These are phyloP conservation scores for Coemansia aciculifera DNA, from an alignment of 192 early-diverging fungal species.

Conservation along the genomic window DNA sequence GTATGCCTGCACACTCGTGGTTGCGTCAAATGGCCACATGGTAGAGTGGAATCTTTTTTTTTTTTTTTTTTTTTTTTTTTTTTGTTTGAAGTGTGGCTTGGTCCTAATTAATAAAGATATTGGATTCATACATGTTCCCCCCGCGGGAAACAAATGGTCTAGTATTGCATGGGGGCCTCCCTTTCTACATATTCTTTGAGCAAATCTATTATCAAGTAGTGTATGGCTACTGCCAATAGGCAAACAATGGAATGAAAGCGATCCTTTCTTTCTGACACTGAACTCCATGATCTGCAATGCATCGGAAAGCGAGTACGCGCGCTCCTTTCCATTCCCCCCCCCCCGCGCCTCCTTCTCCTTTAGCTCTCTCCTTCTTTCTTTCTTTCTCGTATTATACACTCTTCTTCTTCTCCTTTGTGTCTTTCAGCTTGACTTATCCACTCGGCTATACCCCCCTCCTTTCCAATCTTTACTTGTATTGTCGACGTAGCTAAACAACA, in stretches of 20 bases:
- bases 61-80: too few relatives aligned
- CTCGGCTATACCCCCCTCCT: background rate
- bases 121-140: background rate
- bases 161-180: background rate
- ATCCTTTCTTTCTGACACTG: conserved; percentile 13
- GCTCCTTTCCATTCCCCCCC: background rate
- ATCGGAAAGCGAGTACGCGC: background rate
- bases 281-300: conserved; percentile 8
- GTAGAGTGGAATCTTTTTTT: conserved; percentile 6
- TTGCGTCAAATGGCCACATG: conserved; percentile 39
- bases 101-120: background rate
- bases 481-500: background rate
- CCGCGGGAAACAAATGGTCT: background rate
- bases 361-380: background rate
- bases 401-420: background rate
- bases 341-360: background rate
- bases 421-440: background rate
- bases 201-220: background rate
- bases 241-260: background rate
- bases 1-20: conserved; percentile 49
- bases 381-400: background rate
- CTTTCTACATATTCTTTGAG: background rate
- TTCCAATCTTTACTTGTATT: background rate
- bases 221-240: background rate
- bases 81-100: conserved; percentile 8